These are phyloP conservation scores for Wickerhamomyces mucosus DNA, from an alignment of 805 yeast species.

Conservation along the genomic window DNA sequence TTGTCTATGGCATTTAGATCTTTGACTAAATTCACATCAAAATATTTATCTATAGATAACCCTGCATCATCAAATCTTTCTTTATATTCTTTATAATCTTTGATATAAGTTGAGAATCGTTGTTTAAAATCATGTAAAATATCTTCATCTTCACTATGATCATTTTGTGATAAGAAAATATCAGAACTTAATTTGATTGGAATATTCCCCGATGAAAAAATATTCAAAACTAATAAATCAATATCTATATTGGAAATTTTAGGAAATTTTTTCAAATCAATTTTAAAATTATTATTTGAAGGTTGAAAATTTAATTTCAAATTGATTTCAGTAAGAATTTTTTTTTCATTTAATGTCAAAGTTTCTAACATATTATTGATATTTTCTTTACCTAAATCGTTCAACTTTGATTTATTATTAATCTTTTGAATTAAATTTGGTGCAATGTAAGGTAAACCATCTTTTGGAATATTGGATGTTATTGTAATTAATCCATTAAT, in stretches of 20 bases:
- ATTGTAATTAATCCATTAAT: slow-evolving; percentile 24
- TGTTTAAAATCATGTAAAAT: slow-evolving; percentile 14
- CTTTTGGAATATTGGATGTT: slow-evolving; percentile 22
- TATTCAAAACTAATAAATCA: slow-evolving; percentile 25
- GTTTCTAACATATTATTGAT: slow-evolving; percentile 20
- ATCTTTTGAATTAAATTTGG: slow-evolving; percentile 28
- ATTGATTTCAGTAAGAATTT: slow-evolving; percentile 18
- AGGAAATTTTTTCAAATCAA: slow-evolving; percentile 21
- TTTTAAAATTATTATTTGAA: slow-evolving; percentile 17
- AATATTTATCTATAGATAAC: slow-evolving; percentile 4
- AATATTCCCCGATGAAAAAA: slow-evolving; percentile 26
- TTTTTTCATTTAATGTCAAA: slow-evolving; percentile 22
- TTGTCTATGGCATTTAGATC: slow-evolving; percentile 17
- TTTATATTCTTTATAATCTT: slow-evolving; percentile 12
- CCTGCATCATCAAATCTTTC: slow-evolving; percentile 4
- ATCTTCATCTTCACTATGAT: slow-evolving; percentile 6
- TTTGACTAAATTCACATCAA: slow-evolving; percentile 7
- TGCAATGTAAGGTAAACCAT: slow-evolving; percentile 27
- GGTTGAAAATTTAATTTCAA: slow-evolving; percentile 22
- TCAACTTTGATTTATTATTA: slow-evolving; percentile 24
- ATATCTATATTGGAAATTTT: slow-evolving; percentile 21
- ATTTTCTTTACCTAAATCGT: slow-evolving; percentile 26
- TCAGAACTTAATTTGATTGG: slow-evolving; percentile 32
- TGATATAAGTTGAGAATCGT: slow-evolving; percentile 13
- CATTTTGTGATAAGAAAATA: slow-evolving; percentile 17